Conservation (phyloP, 345 rosid species). For the Salix koriyanagi region DNA sequence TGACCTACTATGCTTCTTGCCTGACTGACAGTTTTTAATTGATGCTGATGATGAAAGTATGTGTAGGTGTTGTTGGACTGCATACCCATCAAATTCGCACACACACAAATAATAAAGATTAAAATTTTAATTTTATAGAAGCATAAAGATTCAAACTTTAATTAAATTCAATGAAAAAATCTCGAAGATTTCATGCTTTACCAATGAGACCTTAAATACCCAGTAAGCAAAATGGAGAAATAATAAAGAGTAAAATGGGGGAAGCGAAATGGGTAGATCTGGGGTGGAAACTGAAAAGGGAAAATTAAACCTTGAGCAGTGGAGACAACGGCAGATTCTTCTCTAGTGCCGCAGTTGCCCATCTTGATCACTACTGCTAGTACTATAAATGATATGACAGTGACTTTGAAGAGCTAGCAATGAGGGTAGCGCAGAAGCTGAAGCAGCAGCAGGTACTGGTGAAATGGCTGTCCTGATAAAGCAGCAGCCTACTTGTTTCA, state of each 20-base stretch:
- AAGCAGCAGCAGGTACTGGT: neutral
- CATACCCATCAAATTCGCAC: slow-evolving; percentile 3
- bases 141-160: neutral
- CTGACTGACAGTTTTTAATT: slow-evolving; percentile 28
- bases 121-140: neutral
- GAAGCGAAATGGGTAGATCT: slow-evolving; percentile 15
- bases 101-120: neutral
- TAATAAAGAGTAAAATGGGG: neutral
- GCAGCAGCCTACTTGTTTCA: slow-evolving; percentile 16
- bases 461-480: slow-evolving; percentile 8
- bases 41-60: slow-evolving; percentile 33
- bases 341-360: slow-evolving; percentile 98
- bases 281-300: slow-evolving; percentile 2
- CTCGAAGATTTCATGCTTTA: neutral
- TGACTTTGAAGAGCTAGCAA: neutral
- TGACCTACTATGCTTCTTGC: slow-evolving; percentile 63
- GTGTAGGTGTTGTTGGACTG: slow-evolving; percentile 74
- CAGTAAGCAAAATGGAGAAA: neutral
- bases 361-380: slow-evolving; percentile 21
- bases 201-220: neutral
- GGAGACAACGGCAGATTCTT: slow-evolving; percentile 82
- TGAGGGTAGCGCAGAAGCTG: neutral
- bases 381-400: neutral
- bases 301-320: slow-evolving; percentile 60
- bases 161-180: neutral